Conservation (phyloP, 768 basidiomycete species). For the Boletus bicolor region DNA sequence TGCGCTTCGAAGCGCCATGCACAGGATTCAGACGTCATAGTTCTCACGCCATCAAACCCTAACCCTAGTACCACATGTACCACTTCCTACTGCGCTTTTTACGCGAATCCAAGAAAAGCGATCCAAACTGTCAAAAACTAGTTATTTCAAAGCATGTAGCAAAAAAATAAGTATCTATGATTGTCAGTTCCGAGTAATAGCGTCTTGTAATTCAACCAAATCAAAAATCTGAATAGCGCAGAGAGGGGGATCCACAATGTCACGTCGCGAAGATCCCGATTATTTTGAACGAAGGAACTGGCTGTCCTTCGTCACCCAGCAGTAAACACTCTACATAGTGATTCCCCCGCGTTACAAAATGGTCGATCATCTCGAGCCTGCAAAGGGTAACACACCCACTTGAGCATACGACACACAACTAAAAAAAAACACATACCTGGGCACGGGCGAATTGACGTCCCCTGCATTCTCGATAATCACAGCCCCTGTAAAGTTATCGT, state of each 20-base stretch:
- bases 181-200: background rate
- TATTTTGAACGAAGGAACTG: slow-evolving; percentile 82
- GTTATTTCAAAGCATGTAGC: background rate
- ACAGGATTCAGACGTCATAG: slow-evolving; percentile 17
- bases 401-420: background rate
- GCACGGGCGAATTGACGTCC: slow-evolving; percentile 55
- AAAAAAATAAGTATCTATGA: slow-evolving; percentile 2
- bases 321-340: slow-evolving; percentile 93
- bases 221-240: background rate
- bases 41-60: slow-evolving; percentile 23
- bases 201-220: background rate
- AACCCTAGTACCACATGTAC: background rate
- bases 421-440: slow-evolving; percentile 55
- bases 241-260: background rate
- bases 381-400: background rate
- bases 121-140: background rate
- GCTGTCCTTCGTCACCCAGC: slow-evolving; percentile 80
- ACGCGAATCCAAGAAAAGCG: too few species aligned
- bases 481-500: slow-evolving; percentile 85
- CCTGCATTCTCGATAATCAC: slow-evolving; percentile 75
- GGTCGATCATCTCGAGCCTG: slow-evolving; percentile 86
- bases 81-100: too few species aligned
- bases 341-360: slow-evolving; percentile 76
- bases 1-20: background rate
- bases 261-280: slow-evolving; percentile 86